Conservation (phyloP, 805 yeast genomes). For the Brettanomyces custersianus region DNA sequence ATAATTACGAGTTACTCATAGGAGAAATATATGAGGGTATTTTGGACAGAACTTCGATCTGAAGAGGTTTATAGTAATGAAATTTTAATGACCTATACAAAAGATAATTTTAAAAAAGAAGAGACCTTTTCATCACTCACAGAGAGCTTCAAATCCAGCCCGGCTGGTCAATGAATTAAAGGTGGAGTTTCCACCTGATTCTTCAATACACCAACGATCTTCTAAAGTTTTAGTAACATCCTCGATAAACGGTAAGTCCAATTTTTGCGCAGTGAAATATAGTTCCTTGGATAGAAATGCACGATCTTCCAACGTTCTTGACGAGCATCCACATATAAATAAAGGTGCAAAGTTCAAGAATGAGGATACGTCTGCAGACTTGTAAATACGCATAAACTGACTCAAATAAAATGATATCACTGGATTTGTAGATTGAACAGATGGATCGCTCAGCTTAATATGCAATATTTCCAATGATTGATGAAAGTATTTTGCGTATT, state of each 20-base stretch:
- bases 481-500: conserved; percentile 17
- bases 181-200: conserved; percentile 8
- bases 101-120: no score
- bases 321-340: conserved; percentile 22
- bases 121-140: conserved; percentile 1
- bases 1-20: conserved; percentile 16
- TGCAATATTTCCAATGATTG: conserved; percentile 20
- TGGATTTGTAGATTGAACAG: conserved; percentile 13
- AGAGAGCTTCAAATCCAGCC: conserved; percentile 8
- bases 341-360: conserved; percentile 15
- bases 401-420: conserved; percentile 20
- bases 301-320: conserved; percentile 15
- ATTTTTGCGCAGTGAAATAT: conserved; percentile 8
- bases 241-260: conserved; percentile 9
- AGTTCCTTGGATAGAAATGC: conserved; percentile 22
- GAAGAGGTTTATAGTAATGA: no score
- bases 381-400: conserved; percentile 13
- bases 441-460: conserved; percentile 14
- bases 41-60: conserved; percentile 25
- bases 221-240: conserved; percentile 16
- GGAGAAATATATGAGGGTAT: conserved; percentile 30
- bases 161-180: conserved; percentile 14
- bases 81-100: no score
- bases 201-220: conserved; percentile 22
- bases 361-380: conserved; percentile 5